Conservation (phyloP, 2,329 filamentous ascomycete genomes). For the Penicillium sp. region DNA sequence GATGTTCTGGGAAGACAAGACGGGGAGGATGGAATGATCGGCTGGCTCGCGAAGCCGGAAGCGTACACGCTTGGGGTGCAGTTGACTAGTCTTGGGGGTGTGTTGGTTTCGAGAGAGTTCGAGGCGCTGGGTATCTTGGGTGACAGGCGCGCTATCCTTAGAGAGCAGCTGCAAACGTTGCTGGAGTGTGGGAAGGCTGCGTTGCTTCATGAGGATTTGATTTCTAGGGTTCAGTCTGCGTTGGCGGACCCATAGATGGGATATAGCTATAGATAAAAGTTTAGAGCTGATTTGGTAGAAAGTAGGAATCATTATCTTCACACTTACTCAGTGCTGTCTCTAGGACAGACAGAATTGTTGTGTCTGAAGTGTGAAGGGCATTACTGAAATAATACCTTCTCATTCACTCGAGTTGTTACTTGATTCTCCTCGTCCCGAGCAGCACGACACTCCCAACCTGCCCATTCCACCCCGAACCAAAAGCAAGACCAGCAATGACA, state of each 20-base stretch:
- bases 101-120: slow-evolving; percentile 34
- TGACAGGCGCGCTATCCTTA: slow-evolving; percentile 24
- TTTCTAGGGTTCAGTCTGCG: slow-evolving; percentile 34
- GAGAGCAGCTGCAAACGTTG: slow-evolving; percentile 32
- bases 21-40: slow-evolving; percentile 68
- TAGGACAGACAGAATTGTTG: not conserved
- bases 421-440: not conserved
- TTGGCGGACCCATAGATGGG: slow-evolving; percentile 21
- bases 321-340: not conserved
- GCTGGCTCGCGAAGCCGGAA: slow-evolving; percentile 72
- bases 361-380: not conserved
- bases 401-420: not conserved
- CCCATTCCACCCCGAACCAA: not conserved
- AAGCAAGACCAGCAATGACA: not conserved
- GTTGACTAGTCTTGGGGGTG: slow-evolving; percentile 43
- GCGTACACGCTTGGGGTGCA: slow-evolving; percentile 60
- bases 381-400: not conserved
- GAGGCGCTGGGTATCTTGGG: slow-evolving; percentile 23
- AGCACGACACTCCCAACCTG: not conserved
- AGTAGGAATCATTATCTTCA: not conserved
- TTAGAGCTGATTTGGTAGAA: slow-evolving; percentile 15
- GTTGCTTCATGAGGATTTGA: slow-evolving; percentile 40
- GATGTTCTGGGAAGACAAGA: slow-evolving; percentile 33
- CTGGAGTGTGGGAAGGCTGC: slow-evolving; percentile 28
- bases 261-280: slow-evolving; percentile 28